These are phyloP conservation scores for Talaromyces pinophilus DNA, from an alignment of 2,329 filamentous ascomycete species.

Conservation along the genomic window DNA sequence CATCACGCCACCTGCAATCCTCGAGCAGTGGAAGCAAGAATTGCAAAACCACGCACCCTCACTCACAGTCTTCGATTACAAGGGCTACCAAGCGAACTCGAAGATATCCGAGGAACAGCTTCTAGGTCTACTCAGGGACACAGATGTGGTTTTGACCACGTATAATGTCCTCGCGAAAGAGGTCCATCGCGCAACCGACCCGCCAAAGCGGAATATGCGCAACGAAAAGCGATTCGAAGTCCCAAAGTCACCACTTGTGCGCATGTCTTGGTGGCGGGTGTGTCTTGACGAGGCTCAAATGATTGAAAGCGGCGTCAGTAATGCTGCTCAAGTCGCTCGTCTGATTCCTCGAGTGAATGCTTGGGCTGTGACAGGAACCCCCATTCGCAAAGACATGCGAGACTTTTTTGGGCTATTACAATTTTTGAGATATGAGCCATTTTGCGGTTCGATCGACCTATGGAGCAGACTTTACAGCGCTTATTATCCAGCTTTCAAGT, in stretches of 20 bases:
- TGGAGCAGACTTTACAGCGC: slow-evolving; percentile 68
- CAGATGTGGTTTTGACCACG: slow-evolving; percentile 63
- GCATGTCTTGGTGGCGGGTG: slow-evolving; percentile 85
- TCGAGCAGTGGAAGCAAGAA: slow-evolving; percentile 65
- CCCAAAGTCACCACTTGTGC: slow-evolving; percentile 72
- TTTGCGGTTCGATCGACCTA: slow-evolving; percentile 61
- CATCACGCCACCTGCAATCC: slow-evolving; percentile 62
- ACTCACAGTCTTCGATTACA: slow-evolving; percentile 59
- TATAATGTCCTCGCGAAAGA: slow-evolving; percentile 75
- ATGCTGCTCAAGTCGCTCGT: slow-evolving; percentile 77
- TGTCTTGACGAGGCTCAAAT: slow-evolving; percentile 74
- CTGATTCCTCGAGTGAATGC: slow-evolving; percentile 80
- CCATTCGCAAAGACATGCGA: slow-evolving; percentile 74
- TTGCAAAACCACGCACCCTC: slow-evolving; percentile 58
- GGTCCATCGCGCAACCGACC: slow-evolving; percentile 71
- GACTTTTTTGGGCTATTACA: slow-evolving; percentile 79
- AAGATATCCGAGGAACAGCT: slow-evolving; percentile 43
- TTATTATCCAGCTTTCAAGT: slow-evolving; percentile 65
- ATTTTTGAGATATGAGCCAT: slow-evolving; percentile 79
- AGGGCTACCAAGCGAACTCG: slow-evolving; percentile 51
- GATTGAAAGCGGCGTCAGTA: slow-evolving; percentile 84
- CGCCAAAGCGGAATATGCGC: slow-evolving; percentile 70
- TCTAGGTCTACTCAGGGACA: slow-evolving; percentile 48
- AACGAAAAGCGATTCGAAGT: slow-evolving; percentile 65
- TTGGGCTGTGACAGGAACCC: slow-evolving; percentile 92